Conservation (phyloP, 345 rosid genomes). For the Trapa incisa region DNA sequence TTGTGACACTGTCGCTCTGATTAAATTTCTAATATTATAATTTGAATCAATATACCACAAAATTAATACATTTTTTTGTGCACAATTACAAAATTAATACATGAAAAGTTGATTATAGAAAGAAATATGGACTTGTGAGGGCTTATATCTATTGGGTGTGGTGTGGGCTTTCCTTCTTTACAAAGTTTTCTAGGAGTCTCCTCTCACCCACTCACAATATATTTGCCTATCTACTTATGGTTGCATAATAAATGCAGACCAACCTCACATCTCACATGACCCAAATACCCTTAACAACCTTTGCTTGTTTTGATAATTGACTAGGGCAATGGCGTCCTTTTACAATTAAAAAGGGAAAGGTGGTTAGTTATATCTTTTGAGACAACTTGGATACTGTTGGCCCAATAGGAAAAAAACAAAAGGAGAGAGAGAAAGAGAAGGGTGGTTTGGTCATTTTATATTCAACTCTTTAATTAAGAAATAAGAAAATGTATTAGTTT, state of each 20-base stretch:
- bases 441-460: neutral
- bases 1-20: no score
- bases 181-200: no score
- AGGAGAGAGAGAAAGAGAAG: neutral
- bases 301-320: neutral
- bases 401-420: no score
- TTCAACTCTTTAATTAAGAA: neutral
- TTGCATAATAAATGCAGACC: neutral
- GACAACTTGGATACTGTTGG: slow-evolving; percentile 1
- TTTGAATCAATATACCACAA: no score
- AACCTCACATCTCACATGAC: neutral
- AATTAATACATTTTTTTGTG: no score
- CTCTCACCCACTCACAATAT: neutral
- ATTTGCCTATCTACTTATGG: neutral
- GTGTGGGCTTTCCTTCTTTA: no score
- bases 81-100: no score
- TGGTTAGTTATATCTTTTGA: neutral
- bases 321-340: neutral
- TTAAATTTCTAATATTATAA: no score
- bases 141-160: no score
- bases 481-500: neutral
- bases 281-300: neutral
- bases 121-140: no score
- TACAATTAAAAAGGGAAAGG: neutral
- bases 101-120: no score